These are phyloP conservation scores for Macrotyloma uniflorum DNA, from an alignment of 306 rosid genomes.

Conservation along the genomic window DNA sequence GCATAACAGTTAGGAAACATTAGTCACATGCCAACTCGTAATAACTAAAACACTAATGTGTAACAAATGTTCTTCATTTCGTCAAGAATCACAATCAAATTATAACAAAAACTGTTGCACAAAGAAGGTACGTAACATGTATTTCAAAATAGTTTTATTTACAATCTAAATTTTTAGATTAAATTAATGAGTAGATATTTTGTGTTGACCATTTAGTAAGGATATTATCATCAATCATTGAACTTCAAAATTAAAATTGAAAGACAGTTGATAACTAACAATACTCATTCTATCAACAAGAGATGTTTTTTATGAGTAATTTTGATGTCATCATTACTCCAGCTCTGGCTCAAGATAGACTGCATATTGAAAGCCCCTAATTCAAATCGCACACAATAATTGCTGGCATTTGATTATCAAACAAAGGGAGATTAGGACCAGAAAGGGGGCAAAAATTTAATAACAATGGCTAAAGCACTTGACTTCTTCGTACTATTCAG, in stretches of 20 bases:
- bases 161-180: neutral
- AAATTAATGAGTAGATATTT: too few relatives aligned
- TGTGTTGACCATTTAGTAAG: neutral
- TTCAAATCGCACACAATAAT: neutral
- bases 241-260: neutral
- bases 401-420: neutral
- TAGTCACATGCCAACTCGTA: neutral
- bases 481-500: neutral
- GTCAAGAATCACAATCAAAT: neutral
- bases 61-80: neutral
- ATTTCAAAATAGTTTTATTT: neutral
- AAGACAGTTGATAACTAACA: neutral
- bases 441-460: neutral
- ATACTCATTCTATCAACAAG: neutral
- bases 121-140: neutral
- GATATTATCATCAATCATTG: slow-evolving; percentile 2
- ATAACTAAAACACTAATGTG: slow-evolving; percentile 30
- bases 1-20: neutral
- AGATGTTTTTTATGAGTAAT: neutral
- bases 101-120: slow-evolving; percentile 12
- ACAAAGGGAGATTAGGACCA: neutral
- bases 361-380: neutral
- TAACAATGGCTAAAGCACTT: slow-evolving; percentile 3
- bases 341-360: neutral
- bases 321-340: neutral